phyloP scores from a whole-genome alignment of 1,139 yeast genomes.

The Geotrichum histeridarum region DNA sequence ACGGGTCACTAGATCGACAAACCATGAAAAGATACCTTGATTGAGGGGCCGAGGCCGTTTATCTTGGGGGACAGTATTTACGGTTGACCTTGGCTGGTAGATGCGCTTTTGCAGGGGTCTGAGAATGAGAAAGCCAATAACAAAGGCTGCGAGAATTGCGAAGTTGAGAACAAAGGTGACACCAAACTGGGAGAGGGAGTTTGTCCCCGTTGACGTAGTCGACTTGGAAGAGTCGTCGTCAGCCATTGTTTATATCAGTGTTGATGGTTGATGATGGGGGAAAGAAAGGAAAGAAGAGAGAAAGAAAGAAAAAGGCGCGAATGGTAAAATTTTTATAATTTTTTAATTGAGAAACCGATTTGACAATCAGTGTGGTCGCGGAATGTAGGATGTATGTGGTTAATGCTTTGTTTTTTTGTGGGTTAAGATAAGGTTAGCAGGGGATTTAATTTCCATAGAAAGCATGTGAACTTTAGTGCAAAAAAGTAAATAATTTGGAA shows the following conservation, averaged over 20 bases:
- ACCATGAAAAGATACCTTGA: slow-evolving; percentile 36
- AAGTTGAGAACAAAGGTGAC: slow-evolving; percentile 53
- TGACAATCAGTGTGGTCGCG: not conserved
- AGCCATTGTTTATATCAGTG: not conserved
- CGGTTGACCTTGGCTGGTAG: slow-evolving; percentile 75
- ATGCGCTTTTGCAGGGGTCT: slow-evolving; percentile 65
- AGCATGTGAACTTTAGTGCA: too few relatives aligned
- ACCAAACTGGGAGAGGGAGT: slow-evolving; percentile 42
- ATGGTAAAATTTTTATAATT: not conserved
- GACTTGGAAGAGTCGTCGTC: not conserved
- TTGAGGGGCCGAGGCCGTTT: slow-evolving; percentile 37
- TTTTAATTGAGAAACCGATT: not conserved
- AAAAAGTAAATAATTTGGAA: too few relatives aligned
- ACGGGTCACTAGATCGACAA: slow-evolving; percentile 40
- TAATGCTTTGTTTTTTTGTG: too few relatives aligned
- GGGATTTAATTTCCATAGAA: too few relatives aligned
- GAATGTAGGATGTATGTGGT: too few relatives aligned
- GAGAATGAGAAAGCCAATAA: slow-evolving; percentile 54
- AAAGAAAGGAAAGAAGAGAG: not conserved
- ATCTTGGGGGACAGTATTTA: slow-evolving; percentile 44
- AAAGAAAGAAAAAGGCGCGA: not conserved
- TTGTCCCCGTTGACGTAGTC: slow-evolving; percentile 17
- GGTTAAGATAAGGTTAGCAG: too few relatives aligned
- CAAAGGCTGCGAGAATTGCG: slow-evolving; percentile 53
- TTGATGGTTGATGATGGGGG: not conserved